These are phyloP conservation scores for Populus deltoides DNA, from an alignment of 345 rosid genomes.

Conservation along the genomic window DNA sequence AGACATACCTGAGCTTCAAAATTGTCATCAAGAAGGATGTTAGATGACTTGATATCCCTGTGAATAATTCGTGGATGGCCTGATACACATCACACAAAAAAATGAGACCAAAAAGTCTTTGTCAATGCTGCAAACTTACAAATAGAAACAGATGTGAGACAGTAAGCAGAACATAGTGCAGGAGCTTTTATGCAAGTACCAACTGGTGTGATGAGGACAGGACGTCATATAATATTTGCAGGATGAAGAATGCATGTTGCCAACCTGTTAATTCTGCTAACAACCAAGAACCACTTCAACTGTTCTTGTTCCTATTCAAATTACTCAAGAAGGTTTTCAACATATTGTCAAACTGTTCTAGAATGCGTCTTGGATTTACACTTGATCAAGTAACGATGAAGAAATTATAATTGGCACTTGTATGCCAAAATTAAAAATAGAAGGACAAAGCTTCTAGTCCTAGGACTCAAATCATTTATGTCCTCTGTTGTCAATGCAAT, in stretches of 20 bases:
- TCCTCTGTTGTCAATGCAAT: not conserved
- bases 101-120: constrained; percentile 2
- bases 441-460: not conserved
- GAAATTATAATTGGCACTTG: not conserved
- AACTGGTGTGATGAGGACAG: not conserved
- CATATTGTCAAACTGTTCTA: not conserved
- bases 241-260: not conserved
- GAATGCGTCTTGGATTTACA: not conserved
- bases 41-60: constrained; percentile 95
- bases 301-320: not conserved
- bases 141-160: not conserved
- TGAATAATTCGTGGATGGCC: constrained; percentile 99
- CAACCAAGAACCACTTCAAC: not conserved
- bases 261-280: not conserved
- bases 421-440: not conserved
- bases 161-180: not conserved
- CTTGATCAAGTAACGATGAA: not conserved
- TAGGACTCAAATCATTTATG: not conserved
- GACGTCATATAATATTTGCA: not conserved
- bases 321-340: constrained; percentile 6
- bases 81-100: constrained; percentile 24
- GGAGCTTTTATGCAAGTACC: not conserved
- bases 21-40: constrained; percentile 80
- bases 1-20: constrained; percentile 82
- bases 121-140: not conserved